phyloP scores from a whole-genome alignment of 2,329 filamentous ascomycete species.

The Neobulgaria alba region DNA sequence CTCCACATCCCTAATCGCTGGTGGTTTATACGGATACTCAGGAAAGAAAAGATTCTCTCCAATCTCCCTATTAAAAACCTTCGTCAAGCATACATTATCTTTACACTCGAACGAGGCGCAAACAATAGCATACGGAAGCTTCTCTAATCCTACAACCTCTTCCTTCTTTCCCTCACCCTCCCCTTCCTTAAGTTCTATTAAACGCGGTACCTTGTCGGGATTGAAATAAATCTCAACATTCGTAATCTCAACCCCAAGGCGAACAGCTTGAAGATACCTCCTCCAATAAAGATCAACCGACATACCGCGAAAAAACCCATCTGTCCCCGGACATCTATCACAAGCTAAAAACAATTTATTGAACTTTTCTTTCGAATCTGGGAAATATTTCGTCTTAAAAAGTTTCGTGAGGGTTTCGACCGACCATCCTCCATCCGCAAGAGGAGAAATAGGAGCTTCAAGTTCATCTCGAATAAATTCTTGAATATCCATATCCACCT shows the following conservation, averaged over 20 bases:
- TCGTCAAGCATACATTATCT: neutral
- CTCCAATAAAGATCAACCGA: neutral
- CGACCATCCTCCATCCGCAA: neutral
- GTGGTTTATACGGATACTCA: neutral
- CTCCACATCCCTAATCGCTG: neutral
- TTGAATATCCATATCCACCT: neutral
- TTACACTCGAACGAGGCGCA: neutral
- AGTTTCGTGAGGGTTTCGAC: neutral
- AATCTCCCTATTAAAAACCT: neutral
- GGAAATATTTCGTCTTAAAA: neutral
- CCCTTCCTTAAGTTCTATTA: too few relatives aligned
- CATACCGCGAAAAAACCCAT: neutral
- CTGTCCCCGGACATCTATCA: neutral
- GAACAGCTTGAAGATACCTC: neutral
- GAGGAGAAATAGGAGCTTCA: neutral
- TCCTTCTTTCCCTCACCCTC: neutral
- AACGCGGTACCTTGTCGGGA: neutral
- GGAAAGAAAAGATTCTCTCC: neutral
- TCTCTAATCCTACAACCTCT: neutral
- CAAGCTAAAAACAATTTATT: neutral
- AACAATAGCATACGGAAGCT: neutral
- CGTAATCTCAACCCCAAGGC: too few relatives aligned
- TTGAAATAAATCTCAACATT: too few relatives aligned
- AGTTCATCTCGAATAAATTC: neutral
- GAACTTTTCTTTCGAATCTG: neutral